phyloP scores from a whole-genome alignment of 2,329 filamentous ascomycete genomes.

The Aspergillus latus region DNA sequence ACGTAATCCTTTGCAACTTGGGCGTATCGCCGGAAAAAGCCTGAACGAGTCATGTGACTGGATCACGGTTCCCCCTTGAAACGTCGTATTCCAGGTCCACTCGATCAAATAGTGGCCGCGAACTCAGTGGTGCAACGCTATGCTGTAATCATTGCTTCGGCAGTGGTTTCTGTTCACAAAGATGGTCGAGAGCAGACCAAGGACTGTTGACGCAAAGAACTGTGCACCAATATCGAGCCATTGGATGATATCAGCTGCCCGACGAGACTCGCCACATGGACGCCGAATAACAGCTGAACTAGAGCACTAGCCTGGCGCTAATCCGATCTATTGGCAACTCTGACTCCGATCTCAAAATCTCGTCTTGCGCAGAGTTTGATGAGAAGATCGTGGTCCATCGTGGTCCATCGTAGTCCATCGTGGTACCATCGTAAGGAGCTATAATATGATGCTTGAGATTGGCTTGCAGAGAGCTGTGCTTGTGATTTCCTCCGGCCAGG shows the following conservation, averaged over 20 bases:
- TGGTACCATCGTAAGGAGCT: no score
- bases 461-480: background rate
- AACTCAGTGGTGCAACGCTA: background rate
- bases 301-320: constrained; percentile 9
- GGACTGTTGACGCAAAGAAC: background rate
- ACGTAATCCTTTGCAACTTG: background rate
- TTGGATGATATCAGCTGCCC: background rate
- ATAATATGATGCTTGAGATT: no score
- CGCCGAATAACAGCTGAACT: background rate
- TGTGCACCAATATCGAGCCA: background rate
- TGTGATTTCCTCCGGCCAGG: background rate
- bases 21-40: background rate
- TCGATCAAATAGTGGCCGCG: background rate
- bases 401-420: no score
- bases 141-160: background rate
- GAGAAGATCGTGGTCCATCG: no score
- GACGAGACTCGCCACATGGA: constrained; percentile 4
- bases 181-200: background rate
- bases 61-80: background rate
- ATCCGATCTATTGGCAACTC: constrained; percentile 16
- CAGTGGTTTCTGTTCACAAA: no score
- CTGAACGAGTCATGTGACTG: constrained; percentile 1
- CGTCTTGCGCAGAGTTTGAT: background rate
- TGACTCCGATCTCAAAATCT: background rate
- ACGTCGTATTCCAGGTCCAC: background rate